A percentile compares a stretch with the other conserved stretches of the same genome.
These are phyloP conservation scores for Graphium sp. DNA, from an alignment of 2,329 filamentous ascomycete species.

Conservation along the genomic window DNA sequence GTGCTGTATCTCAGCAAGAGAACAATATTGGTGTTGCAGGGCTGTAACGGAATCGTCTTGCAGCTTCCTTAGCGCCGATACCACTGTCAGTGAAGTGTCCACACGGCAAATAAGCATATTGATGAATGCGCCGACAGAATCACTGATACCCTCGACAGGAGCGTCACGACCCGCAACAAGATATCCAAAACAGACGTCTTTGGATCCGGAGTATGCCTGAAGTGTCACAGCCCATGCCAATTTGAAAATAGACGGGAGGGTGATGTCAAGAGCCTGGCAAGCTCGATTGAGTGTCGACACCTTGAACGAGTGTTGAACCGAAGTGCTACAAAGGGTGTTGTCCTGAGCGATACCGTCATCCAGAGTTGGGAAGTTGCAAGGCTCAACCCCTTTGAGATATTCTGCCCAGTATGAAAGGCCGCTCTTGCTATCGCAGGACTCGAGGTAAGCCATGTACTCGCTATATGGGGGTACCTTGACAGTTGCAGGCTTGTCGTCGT, in stretches of 20 bases:
- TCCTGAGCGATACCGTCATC: too few relatives aligned
- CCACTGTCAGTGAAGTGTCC: slow-evolving; percentile 10
- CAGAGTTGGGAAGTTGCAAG: slow-evolving; percentile 12
- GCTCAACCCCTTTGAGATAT: slow-evolving; percentile 10
- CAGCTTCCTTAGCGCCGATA: neutral
- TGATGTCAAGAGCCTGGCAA: neutral
- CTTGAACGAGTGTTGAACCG: too few relatives aligned
- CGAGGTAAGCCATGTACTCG: slow-evolving; percentile 8
- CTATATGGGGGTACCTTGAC: slow-evolving; percentile 6
- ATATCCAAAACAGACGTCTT: slow-evolving; percentile 35
- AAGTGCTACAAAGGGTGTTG: too few relatives aligned
- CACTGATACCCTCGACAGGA: slow-evolving; percentile 26
- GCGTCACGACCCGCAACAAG: slow-evolving; percentile 34
- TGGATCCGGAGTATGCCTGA: slow-evolving; percentile 21
- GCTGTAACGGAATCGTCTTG: neutral
- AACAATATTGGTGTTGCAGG: slow-evolving; percentile 1
- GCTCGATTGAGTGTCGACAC: too few relatives aligned
- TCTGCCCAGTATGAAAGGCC: slow-evolving; percentile 11
- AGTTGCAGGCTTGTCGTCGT: slow-evolving; percentile 6
- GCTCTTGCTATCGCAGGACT: slow-evolving; percentile 6
- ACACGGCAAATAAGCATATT: slow-evolving; percentile 36
- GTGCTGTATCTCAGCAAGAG: neutral
- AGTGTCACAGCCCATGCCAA: slow-evolving; percentile 2
- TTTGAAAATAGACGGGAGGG: neutral
- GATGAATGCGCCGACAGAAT: slow-evolving; percentile 32